These are phyloP conservation scores for Chalaropsis thielavioides DNA, from an alignment of 2,329 filamentous ascomycete genomes.

Conservation along the genomic window DNA sequence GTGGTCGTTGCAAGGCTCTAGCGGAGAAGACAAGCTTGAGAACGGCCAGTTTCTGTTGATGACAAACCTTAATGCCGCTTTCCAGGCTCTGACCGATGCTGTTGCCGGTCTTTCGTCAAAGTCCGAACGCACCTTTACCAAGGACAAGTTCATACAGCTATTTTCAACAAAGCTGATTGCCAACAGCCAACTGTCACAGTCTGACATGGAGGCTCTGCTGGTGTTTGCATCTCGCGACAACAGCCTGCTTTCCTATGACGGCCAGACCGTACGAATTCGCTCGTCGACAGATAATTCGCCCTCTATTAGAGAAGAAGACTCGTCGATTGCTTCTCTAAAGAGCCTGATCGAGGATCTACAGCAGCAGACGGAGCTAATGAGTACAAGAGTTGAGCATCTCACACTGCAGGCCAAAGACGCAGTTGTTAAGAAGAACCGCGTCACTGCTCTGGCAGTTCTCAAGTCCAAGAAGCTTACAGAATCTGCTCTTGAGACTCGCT, in stretches of 20 bases:
- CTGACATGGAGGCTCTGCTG: conserved; percentile 56
- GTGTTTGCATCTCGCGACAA: conserved; percentile 56
- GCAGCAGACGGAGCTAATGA: conserved; percentile 54
- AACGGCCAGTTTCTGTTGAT: conserved; percentile 52
- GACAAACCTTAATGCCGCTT: conserved; percentile 45
- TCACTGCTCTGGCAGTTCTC: conserved; percentile 62
- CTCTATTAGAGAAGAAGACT: conserved; percentile 60
- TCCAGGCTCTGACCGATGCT: conserved; percentile 37
- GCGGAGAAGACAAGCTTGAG: conserved; percentile 41
- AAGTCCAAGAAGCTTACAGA: conserved; percentile 74
- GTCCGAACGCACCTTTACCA: conserved; percentile 55
- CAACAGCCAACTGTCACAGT: conserved; percentile 39
- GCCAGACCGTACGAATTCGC: conserved; percentile 61
- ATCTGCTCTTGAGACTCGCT: conserved; percentile 53
- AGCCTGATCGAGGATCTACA: conserved; percentile 62
- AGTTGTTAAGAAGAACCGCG: conserved; percentile 55
- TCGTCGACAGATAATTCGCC: conserved; percentile 23
- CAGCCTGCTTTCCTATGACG: conserved; percentile 42
- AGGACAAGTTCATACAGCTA: conserved; percentile 45
- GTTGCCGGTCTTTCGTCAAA: conserved; percentile 31
- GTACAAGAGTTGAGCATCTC: conserved; percentile 51
- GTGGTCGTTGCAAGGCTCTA: conserved; percentile 40
- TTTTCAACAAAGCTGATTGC: conserved; percentile 40
- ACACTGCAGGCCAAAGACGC: conserved; percentile 52
- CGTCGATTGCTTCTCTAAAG: conserved; percentile 70